phyloP scores from a whole-genome alignment of 2,329 filamentous ascomycete genomes.

The Colletotrichum noveboracense region DNA sequence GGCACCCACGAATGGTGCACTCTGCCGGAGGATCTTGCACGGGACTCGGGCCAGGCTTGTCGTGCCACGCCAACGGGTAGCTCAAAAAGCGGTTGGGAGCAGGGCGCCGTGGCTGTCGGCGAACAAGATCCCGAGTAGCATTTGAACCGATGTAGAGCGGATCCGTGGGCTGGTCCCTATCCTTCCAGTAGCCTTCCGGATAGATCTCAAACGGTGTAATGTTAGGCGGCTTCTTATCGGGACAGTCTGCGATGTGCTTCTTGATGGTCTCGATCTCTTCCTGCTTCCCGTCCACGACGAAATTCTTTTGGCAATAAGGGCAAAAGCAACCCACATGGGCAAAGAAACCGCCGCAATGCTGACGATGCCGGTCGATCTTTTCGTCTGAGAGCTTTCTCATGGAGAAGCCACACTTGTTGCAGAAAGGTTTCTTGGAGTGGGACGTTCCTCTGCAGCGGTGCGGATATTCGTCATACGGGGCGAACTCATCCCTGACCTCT shows the following conservation, averaged over 20 bases:
- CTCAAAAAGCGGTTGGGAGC: slow-evolving; percentile 1
- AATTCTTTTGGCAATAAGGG: slow-evolving; percentile 22
- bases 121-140: not conserved
- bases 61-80: slow-evolving; percentile 15
- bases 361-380: slow-evolving; percentile 15
- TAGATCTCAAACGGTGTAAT: slow-evolving; percentile 21
- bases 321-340: slow-evolving; percentile 23
- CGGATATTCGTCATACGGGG: slow-evolving; percentile 9
- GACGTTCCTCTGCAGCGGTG: slow-evolving; percentile 20
- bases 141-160: slow-evolving; percentile 8
- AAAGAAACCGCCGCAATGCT: slow-evolving; percentile 23
- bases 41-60: slow-evolving; percentile 2
- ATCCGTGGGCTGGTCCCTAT: not conserved
- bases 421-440: slow-evolving; percentile 15
- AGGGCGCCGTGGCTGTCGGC: not conserved
- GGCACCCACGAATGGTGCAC: slow-evolving; percentile 6
- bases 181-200: slow-evolving; percentile 3
- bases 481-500: not conserved
- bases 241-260: slow-evolving; percentile 8
- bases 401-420: slow-evolving; percentile 21
- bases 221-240: not conserved
- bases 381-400: not conserved
- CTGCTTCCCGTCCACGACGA: not conserved
- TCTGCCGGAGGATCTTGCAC: slow-evolving; percentile 12
- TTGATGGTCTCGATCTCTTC: not conserved